Base-by-base conservation (phyloP, 345 rosid genomes). In the Salix viminalis region DNA sequence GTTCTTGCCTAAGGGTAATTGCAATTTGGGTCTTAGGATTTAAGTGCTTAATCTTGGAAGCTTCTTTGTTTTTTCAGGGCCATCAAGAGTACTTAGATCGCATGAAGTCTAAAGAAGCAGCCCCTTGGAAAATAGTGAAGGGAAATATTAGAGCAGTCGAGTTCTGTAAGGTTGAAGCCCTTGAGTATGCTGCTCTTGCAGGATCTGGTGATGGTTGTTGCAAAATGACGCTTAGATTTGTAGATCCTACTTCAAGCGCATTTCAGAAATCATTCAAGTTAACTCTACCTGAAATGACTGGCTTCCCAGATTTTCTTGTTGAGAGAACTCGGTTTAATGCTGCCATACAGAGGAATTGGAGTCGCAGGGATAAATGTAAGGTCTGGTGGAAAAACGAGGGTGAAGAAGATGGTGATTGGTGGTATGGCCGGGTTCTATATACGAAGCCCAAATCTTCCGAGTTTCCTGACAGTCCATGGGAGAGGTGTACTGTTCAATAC, bases 131-230 rank as follows among this genome's bases (percentile, higher is more conserved):
- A 72, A 78, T 84, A 60, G 28, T 88, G 5, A 89, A 88, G 80
- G 94, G 87, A 39, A 83, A 74, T 73, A 76, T 96, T 75, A 89
- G 88, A 78, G 90, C 97, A 30, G 97, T 91, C 68, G 99, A 96
- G 83, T 90, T 87, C 80, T 94, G 99, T 79, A 86, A 85, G 83
- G 88, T 94, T 75, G 97, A 87, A 86, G 78, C 76, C 67, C 99
- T 96, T 21, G 94, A 91, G 79, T 96, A 96, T 83, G 88, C 97
- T 68, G 83, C 92, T n/a, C 83, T 83, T 76, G 86, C 99, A 39
- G 99, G 99, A 74, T 92, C 98, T 73, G 99, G 99, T 54, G 99
- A 96, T 80, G 86, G 96, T 90, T 92, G 99, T 85, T 96, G 99
- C 80, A 94, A 92, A 90, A 81, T 96, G 94, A 92, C 83, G 3